Evolutionary conservation across 2,329 filamentous ascomycete genomes (phyloP).

Genomic region (Emergomyces pasteurianus): DNA sequence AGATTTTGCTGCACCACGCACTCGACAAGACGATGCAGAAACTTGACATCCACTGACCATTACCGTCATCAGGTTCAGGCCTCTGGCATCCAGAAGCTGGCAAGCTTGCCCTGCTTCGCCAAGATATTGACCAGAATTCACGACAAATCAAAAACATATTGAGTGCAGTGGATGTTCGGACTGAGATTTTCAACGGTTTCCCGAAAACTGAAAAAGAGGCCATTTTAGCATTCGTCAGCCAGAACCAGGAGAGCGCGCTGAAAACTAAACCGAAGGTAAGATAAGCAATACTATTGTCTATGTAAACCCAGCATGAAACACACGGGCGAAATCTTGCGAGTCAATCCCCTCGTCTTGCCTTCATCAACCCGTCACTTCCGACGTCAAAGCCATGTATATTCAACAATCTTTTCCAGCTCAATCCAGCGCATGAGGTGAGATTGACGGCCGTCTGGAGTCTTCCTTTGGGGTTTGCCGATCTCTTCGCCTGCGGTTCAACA

Average conservation of each 20-base stretch:
- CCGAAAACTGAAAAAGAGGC: constrained; percentile 46
- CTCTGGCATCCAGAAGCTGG: constrained; percentile 65
- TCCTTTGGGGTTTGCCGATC: not conserved
- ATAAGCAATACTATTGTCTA: constrained; percentile 24
- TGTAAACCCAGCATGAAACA: not conserved
- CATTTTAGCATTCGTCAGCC: constrained; percentile 56
- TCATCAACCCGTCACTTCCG: not conserved
- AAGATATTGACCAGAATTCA: constrained; percentile 63
- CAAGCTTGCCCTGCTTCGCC: constrained; percentile 55
- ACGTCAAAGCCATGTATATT: not conserved
- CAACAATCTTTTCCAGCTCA: not conserved
- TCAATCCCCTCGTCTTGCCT: not conserved
- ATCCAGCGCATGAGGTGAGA: not conserved
- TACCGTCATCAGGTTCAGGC: constrained; percentile 49
- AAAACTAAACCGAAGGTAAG: constrained; percentile 77
- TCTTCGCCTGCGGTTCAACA: not conserved
- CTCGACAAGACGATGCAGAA: not conserved
- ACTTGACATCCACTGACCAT: constrained; percentile 2
- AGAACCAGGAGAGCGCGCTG: constrained; percentile 62
- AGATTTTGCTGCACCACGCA: not conserved
- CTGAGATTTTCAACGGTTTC: constrained; percentile 50
- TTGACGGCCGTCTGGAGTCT: not conserved
- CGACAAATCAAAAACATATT: constrained; percentile 57
- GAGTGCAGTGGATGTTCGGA: constrained; percentile 47
- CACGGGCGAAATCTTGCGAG: not conserved